Evolutionary conservation across 768 basidiomycete species (phyloP), one percentile per base, ranked within the genome.

Genomic region (Dentipellis sp.): DNA sequence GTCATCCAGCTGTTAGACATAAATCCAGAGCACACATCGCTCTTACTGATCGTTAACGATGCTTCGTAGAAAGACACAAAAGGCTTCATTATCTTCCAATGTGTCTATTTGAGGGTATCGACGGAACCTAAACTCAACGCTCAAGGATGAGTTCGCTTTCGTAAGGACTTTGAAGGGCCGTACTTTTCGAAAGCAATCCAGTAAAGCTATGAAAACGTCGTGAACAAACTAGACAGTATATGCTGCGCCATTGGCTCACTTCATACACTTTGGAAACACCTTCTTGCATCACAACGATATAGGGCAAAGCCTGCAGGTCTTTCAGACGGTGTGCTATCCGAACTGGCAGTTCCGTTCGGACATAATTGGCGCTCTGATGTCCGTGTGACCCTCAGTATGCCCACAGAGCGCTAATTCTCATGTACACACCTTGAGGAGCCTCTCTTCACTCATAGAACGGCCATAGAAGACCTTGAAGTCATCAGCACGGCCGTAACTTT

Each of bases 171-270:
- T 19, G 10, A 3, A 29, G 29, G 19, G 11, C 59, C 70, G 35
- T 65, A 91, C 89, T 84, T 87, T 64, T 93, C 88, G 62, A 93
- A 93, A 7, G 90, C 89, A 53, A 79, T 78, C 86, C 88, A 91
- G 67, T 94, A 94, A 34, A 92, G 71, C 91, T 93, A n/a, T n/a
- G 57, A 4, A n/a, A 48, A 17, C 42, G 34, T 22, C 19, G 58
- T 49, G 29, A 11, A 10, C 42, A 45, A 17, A n/a, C n/a, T 1
- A n/a, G 14, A n/a, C 42, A 50, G 22, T 35, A 23, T 35, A 35
- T 10, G 42, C 47, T n/a, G 1, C n/a, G 19, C 37, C 11, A 55
- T 7, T 23, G 46, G 67, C 84, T 62, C 54, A 90, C 88, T 72
- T 91, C 86, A 63, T 94, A 93, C 38, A 94, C 90, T 63, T 78